These are phyloP conservation scores for Mrakiaceae sp. DNA, from an alignment of 1,284 basidiomycete species.

Conservation along the genomic window DNA sequence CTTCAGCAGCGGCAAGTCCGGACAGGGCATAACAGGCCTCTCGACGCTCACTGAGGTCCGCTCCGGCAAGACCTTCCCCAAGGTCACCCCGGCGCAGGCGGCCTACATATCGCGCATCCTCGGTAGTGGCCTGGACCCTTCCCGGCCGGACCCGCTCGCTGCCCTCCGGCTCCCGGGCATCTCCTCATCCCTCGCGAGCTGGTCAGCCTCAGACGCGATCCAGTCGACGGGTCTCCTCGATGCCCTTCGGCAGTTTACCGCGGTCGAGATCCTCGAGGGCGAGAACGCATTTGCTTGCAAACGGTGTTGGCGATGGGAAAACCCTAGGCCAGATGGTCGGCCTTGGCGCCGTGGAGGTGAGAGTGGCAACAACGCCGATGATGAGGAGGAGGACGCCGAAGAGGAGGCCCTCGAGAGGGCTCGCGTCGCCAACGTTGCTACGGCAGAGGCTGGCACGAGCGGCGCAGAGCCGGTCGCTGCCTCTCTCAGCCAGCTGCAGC, in stretches of 20 bases:
- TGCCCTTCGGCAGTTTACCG: slow-evolving; percentile 72
- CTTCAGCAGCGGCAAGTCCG: too few relatives aligned
- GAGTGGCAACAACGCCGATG: slow-evolving; percentile 10
- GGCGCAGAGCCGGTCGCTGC: too few relatives aligned
- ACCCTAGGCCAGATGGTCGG: slow-evolving; percentile 28
- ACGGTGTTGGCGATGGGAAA: slow-evolving; percentile 67
- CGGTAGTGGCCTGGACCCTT: slow-evolving; percentile 21
- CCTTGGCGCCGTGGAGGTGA: slow-evolving; percentile 20
- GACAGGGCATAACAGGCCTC: too few relatives aligned
- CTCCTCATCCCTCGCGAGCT: slow-evolving; percentile 1
- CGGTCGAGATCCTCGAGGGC: slow-evolving; percentile 80
- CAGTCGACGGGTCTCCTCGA: slow-evolving; percentile 36
- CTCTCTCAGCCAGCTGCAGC: too few relatives aligned
- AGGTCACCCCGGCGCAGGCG: slow-evolving; percentile 28
- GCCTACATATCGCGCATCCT: slow-evolving; percentile 36
- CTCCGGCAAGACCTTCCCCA: slow-evolving; percentile 11
- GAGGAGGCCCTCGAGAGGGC: not conserved
- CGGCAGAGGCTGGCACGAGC: too few relatives aligned
- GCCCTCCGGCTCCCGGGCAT: slow-evolving; percentile 28
- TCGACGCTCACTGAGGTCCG: not conserved
- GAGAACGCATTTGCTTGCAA: slow-evolving; percentile 89
- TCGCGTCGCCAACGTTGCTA: not conserved
- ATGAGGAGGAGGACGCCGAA: slow-evolving; percentile 23
- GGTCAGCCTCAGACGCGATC: too few relatives aligned
- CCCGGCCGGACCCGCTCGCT: slow-evolving; percentile 15